Conservation (phyloP, 495 filamentous ascomycete genomes). For the Amniculicola lignicola region DNA sequence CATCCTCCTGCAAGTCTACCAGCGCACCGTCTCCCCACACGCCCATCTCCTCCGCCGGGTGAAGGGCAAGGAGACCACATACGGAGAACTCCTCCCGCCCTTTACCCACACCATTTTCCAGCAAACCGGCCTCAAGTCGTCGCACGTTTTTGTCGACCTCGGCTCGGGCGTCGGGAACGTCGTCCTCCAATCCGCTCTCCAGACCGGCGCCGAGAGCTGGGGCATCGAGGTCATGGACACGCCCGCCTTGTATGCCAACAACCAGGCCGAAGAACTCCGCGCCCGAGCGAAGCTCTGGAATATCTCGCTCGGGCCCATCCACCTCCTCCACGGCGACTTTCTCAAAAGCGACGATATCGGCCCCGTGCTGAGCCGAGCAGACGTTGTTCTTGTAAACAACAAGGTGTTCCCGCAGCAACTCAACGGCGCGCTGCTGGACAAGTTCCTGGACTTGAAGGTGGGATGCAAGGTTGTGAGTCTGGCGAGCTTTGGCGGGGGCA, state of each 20-base stretch:
- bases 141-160: conserved; percentile 86
- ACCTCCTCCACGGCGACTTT: conserved; percentile 82
- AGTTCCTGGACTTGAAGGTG: conserved; percentile 92
- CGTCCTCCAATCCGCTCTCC: conserved; percentile 86
- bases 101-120: conserved; percentile 79
- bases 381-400: conserved; percentile 95
- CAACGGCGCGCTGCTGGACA: conserved; percentile 79
- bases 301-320: conserved; percentile 70
- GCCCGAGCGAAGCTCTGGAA: conserved; percentile 89
- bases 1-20: conserved; percentile 84
- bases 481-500: conserved; percentile 72
- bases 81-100: conserved; percentile 83
- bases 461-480: conserved; percentile 84
- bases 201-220: conserved; percentile 91
- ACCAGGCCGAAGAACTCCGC: conserved; percentile 61
- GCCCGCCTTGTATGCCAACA: conserved; percentile 34
- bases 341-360: conserved; percentile 68
- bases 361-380: conserved; percentile 71
- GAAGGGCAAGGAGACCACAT: conserved; percentile 83
- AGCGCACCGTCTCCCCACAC: conserved; percentile 84
- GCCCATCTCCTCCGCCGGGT: conserved; percentile 79
- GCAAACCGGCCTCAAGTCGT: conserved; percentile 70
- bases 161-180: conserved; percentile 96
- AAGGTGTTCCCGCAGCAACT: conserved; percentile 85
- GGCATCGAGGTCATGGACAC: conserved; percentile 85